Evolutionary conservation across 2,329 filamentous ascomycete genomes (phyloP), one percentile per base, ranked within the genome.

Genomic region (Sclerotinia nivalis): DNA sequence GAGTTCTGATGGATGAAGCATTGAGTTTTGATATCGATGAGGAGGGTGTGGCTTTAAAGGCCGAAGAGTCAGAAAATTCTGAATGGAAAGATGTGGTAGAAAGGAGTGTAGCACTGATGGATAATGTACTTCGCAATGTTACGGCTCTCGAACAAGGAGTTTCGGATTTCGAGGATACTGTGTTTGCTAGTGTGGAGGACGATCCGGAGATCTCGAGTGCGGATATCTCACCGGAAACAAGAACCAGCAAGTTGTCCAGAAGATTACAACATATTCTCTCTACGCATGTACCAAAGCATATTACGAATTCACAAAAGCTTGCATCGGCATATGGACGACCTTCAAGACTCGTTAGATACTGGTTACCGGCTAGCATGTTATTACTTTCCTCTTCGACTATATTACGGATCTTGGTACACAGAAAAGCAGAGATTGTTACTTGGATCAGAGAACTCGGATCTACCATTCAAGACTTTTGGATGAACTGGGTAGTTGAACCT

Each of bases 401-500:
- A n/a, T 83, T 98, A 22, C 89, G 90, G 31, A 87, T 98, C 50
- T 80, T 96, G 43, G 84, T 91, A 71, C 92, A 90, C 77, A 87
- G 89, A 66, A 88, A 88, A 75, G 90, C 91, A 28, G 92, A 95
- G 74, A 90, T 99, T 28, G 74, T 92, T 37, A 85, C 88, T 60
- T 97, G 94, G 93, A 84, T 97, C 58, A 84, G 86, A 49, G 91
- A 96, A 73, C 82, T 97, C 37, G 95, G 93, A 10, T 83, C 84
- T 1, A 99, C 96, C 0, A 82, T 89, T 0, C 86, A 92, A 68
- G 95, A 97, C 79, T 99, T 99, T 78, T 97, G 94, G 92, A 85
- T 89, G 71, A 99, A 99, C 79, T 99, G 96, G 96, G 91, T 99
- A 4, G 83, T 99, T 15, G 91, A 97, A 73, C 96, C 96, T 0